Conservation (phyloP, 2,329 filamentous ascomycete species). For the Apiospora phragmitis region DNA sequence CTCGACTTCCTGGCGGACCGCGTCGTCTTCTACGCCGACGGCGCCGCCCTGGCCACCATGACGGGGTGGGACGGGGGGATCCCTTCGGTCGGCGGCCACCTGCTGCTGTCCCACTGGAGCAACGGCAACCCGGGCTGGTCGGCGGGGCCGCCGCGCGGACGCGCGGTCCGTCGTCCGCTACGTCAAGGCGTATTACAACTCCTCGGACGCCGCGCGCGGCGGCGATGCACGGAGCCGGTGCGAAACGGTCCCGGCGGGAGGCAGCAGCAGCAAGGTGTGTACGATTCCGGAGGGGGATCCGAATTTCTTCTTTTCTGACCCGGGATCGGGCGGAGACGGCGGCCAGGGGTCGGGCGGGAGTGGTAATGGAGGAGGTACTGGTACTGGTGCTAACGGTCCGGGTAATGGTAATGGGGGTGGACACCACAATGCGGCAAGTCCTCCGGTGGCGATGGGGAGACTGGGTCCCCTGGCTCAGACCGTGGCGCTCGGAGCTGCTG, state of each 20-base stretch:
- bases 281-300: constrained; percentile 47
- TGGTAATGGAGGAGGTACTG: neutral
- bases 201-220: constrained; percentile 46
- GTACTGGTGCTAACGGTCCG: neutral
- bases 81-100: constrained; percentile 61
- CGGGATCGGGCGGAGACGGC: too few relatives aligned
- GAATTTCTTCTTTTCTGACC: constrained; percentile 49
- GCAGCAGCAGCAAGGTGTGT: constrained; percentile 44
- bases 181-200: constrained; percentile 80
- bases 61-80: constrained; percentile 48
- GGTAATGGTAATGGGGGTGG: neutral
- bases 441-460: neutral
- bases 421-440: neutral
- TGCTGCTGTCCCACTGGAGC: constrained; percentile 77
- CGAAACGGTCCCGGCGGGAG: constrained; percentile 27
- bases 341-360: neutral
- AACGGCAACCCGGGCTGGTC: constrained; percentile 75
- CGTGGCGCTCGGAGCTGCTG: neutral
- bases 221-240: constrained; percentile 44
- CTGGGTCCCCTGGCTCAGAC: neutral
- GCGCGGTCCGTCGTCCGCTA: constrained; percentile 66
- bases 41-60: constrained; percentile 56
- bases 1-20: constrained; percentile 68
- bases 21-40: constrained; percentile 72
- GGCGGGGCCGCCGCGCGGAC: constrained; percentile 66